phyloP scores from a whole-genome alignment of 2,329 filamentous ascomycete genomes.

The Aspergillus glaucus region DNA sequence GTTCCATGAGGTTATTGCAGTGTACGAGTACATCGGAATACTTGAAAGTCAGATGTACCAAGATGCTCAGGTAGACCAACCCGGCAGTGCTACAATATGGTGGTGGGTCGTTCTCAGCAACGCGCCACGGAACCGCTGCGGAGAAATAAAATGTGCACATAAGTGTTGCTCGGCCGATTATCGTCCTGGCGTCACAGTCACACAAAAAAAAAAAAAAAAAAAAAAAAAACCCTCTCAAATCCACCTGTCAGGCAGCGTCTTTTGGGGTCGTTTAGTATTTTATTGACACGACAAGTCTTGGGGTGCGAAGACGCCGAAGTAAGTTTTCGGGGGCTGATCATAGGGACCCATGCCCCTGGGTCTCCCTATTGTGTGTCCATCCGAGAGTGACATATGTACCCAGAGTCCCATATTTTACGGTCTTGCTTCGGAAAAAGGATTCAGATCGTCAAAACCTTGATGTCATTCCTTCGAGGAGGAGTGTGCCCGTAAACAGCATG shows the following conservation, averaged over 20 bases:
- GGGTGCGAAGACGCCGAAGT: background rate
- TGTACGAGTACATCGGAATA: too few relatives aligned
- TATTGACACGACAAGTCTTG: background rate
- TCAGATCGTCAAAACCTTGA: background rate
- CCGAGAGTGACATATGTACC: background rate
- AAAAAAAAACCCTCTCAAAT: background rate
- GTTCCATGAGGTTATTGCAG: too few relatives aligned
- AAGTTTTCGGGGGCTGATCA: background rate
- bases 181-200: background rate
- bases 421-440: background rate
- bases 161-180: background rate
- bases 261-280: background rate
- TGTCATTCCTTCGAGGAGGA: background rate
- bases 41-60: too few relatives aligned
- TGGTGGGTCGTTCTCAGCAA: background rate
- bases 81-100: background rate
- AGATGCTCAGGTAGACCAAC: too few relatives aligned
- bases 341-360: slow-evolving; percentile 7
- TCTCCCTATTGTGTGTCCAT: background rate
- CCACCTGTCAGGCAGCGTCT: background rate
- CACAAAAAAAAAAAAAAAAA: background rate
- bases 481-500: background rate
- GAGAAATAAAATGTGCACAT: background rate
- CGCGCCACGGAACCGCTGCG: background rate
- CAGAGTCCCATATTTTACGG: background rate